A percentile compares a stretch with the other conserved stretches of the same genome.
Conservation (phyloP, 108 stramenopile genomes). For the Discostella stelligeroides region DNA sequence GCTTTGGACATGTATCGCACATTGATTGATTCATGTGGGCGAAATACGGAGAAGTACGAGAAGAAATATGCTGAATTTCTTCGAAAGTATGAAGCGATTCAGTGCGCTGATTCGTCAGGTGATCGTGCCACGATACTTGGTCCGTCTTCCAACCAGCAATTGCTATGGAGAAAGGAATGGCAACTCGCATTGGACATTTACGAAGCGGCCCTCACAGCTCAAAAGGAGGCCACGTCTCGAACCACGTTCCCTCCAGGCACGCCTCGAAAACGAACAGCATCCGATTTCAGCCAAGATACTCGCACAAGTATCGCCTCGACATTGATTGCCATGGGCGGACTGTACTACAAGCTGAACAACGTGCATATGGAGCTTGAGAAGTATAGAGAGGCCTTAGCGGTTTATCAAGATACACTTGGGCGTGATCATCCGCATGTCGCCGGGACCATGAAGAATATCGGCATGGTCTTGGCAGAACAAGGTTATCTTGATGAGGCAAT, state of each 20-base stretch:
- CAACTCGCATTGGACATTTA: conserved; percentile 74
- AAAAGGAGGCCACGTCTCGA: conserved; percentile 40
- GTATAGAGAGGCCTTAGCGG: conserved; percentile 65
- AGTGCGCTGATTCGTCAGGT: conserved; percentile 15
- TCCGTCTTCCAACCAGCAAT: conserved; percentile 5
- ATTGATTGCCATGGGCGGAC: conserved; percentile 74
- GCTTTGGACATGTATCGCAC: conserved; percentile 64
- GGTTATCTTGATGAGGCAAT: conserved; percentile 72
- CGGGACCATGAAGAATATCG: conserved; percentile 82
- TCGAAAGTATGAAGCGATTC: conserved; percentile 53
- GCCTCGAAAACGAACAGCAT: conserved; percentile 30
- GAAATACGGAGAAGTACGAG: conserved; percentile 50
- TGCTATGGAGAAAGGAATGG: conserved; percentile 44
- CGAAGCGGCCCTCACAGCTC: conserved; percentile 48
- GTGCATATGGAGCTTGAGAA: conserved; percentile 68
- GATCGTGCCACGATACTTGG: background rate
- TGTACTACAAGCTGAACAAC: conserved; percentile 78
- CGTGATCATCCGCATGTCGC: conserved; percentile 73
- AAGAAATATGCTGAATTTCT: conserved; percentile 65
- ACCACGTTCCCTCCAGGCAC: conserved; percentile 26
- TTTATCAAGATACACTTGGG: conserved; percentile 65
- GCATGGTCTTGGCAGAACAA: conserved; percentile 81
- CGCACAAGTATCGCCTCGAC: conserved; percentile 64
- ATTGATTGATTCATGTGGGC: conserved; percentile 54
- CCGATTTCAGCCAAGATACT: conserved; percentile 33